Percentiles rank a stretch among this genome's conserved stretches.
Conservation (phyloP, 1,139 yeast species). For the Tardiomyces depauwii region DNA sequence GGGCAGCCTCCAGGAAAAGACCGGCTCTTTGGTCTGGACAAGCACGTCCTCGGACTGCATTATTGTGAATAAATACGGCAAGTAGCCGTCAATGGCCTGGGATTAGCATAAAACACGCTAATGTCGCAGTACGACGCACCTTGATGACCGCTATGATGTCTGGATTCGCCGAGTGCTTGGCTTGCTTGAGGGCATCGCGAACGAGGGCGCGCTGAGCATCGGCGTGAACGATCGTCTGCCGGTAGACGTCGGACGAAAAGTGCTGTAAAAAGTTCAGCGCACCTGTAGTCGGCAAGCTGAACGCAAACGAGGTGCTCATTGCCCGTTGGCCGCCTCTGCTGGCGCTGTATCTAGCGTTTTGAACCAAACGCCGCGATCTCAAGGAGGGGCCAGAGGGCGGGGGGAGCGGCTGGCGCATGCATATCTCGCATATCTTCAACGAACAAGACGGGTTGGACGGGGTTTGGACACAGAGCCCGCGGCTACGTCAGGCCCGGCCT, state of each 20-base stretch:
- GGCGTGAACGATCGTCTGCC: slow-evolving; percentile 18
- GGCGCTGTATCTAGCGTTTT: too few species aligned
- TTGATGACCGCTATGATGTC: slow-evolving; percentile 21
- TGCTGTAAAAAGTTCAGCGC: slow-evolving; percentile 14
- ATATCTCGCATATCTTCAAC: too few species aligned
- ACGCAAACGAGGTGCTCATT: slow-evolving; percentile 17
- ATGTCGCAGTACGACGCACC: slow-evolving; percentile 4
- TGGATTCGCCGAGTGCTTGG: slow-evolving; percentile 19
- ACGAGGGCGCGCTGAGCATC: slow-evolving; percentile 22
- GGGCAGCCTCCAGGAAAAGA: slow-evolving; percentile 22
- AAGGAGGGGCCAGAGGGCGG: too few species aligned
- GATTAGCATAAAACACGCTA: neutral
- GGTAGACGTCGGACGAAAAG: slow-evolving; percentile 14
- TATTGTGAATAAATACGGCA: slow-evolving; percentile 18
- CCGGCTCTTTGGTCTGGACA: slow-evolving; percentile 4
- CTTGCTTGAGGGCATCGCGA: slow-evolving; percentile 21
- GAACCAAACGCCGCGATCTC: too few species aligned
- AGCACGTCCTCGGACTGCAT: slow-evolving; percentile 6
- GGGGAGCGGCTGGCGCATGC: too few species aligned
- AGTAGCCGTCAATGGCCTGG: slow-evolving; percentile 21
- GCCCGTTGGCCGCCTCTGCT: too few species aligned
- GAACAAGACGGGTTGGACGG: too few species aligned
- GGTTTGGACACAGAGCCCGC: too few species aligned
- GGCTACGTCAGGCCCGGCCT: too few species aligned
- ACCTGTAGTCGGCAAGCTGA: slow-evolving; percentile 22